Evolutionary conservation across 805 yeast species (phyloP).

Genomic region (Yarrowia deformans): DNA sequence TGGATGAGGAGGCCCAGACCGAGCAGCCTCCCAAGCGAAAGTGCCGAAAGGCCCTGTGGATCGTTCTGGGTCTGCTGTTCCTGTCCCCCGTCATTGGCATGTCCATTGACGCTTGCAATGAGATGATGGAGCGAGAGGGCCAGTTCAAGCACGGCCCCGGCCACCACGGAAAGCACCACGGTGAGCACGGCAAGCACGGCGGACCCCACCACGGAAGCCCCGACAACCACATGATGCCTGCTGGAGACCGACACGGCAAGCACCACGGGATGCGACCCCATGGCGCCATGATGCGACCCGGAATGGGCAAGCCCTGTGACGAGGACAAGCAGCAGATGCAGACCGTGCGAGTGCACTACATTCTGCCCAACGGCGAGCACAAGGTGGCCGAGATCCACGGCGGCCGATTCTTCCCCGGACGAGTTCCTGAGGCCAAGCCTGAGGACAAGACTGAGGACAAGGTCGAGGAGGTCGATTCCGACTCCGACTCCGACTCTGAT

Average conservation of each 20-base stretch:
- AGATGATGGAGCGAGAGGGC: constrained; percentile 23
- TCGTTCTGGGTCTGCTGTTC: constrained; percentile 21
- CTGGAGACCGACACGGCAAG: constrained; percentile 13
- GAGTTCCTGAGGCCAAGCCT: neutral
- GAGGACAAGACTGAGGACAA: constrained; percentile 11
- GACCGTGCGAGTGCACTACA: constrained; percentile 36
- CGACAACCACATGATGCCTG: constrained; percentile 9
- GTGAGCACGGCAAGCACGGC: constrained; percentile 1
- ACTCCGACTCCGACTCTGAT: constrained; percentile 24
- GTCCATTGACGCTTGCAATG: constrained; percentile 27
- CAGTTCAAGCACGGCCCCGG: neutral
- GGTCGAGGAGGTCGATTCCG: constrained; percentile 2
- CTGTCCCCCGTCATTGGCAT: constrained; percentile 19
- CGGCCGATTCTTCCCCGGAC: constrained; percentile 32
- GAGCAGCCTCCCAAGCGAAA: constrained; percentile 17
- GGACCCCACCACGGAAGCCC: neutral
- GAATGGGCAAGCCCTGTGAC: constrained; percentile 22
- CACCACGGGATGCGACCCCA: constrained; percentile 31
- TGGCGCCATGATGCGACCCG: constrained; percentile 23
- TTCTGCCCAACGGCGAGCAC: constrained; percentile 34
- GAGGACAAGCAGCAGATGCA: constrained; percentile 9
- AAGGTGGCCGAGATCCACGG: constrained; percentile 35
- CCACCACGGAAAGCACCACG: constrained; percentile 8
- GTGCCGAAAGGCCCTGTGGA: constrained; percentile 32
- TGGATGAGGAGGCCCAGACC: constrained; percentile 23